Evolutionary conservation across 2,329 filamentous ascomycete species (phyloP).

Genomic region (Talaromyces sp.): DNA sequence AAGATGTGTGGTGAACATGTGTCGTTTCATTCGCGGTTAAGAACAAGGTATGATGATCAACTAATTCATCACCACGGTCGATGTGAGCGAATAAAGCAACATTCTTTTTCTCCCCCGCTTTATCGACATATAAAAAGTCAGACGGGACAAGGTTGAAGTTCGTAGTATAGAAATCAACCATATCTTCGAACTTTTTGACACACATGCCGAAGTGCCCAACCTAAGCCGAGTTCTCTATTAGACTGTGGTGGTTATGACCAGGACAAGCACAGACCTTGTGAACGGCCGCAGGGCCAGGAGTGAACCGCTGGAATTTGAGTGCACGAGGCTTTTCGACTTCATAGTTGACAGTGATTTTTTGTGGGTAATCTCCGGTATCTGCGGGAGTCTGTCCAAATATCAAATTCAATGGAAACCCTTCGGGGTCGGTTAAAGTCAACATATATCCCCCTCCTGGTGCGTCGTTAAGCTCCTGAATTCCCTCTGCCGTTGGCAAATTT

Average conservation of each 20-base stretch:
- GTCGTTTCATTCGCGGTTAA: conserved; percentile 27
- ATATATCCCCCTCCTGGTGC: conserved; percentile 37
- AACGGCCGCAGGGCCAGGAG: conserved; percentile 25
- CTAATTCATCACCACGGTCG: conserved; percentile 42
- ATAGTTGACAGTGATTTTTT: conserved; percentile 22
- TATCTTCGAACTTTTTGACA: conserved; percentile 19
- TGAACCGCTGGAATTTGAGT: conserved; percentile 26
- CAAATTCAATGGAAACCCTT: conserved; percentile 37
- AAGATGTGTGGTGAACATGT: conserved; percentile 48
- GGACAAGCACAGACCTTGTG: conserved; percentile 21
- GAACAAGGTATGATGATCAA: conserved; percentile 53
- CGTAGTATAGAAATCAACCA: conserved; percentile 24
- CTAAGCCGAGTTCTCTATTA: conserved; percentile 5
- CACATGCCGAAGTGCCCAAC: conserved; percentile 27
- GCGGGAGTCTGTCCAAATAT: conserved; percentile 32
- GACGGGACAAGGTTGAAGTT: conserved; percentile 27
- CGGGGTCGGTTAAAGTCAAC: conserved; percentile 34
- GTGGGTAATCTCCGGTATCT: conserved; percentile 13
- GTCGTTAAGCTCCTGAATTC: conserved; percentile 13
- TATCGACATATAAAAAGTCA: conserved; percentile 25
- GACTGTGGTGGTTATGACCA: not conserved
- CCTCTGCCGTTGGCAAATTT: not conserved
- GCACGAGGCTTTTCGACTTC: conserved; percentile 23
- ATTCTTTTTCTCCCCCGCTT: conserved; percentile 16
- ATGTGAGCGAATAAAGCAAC: conserved; percentile 47